Evolutionary conservation across 495 filamentous ascomycete species (phyloP).

Genomic region (Penicillium desertorum): DNA sequence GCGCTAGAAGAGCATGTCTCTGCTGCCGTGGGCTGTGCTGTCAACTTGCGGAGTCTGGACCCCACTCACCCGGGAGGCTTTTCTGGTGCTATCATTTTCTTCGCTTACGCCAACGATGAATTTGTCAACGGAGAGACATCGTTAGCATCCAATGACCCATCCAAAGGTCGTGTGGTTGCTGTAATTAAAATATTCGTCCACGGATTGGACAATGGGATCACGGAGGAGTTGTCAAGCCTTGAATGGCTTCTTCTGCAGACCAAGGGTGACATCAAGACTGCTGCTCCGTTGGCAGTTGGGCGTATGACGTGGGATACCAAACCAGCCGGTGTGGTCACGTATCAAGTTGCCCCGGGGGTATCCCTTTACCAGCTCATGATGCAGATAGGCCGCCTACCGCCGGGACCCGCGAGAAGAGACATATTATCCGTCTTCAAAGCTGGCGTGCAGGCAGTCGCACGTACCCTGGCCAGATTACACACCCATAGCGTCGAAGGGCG

Average conservation of each 20-base stretch:
- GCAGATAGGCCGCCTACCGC: background rate
- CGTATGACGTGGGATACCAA: background rate
- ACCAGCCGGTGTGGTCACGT: background rate
- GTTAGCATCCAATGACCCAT: background rate
- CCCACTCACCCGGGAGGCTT: background rate
- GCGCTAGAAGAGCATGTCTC: slow-evolving; percentile 3
- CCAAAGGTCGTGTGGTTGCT: background rate
- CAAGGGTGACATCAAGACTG: background rate
- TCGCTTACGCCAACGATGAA: background rate
- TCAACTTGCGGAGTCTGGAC: background rate
- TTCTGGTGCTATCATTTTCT: slow-evolving; percentile 3
- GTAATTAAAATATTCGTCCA: background rate
- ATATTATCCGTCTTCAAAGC: background rate
- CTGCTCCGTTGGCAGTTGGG: background rate
- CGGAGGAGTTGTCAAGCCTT: slow-evolving; percentile 1
- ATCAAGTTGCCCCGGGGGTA: slow-evolving; percentile 2
- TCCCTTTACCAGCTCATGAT: slow-evolving; percentile 4
- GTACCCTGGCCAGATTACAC: slow-evolving; percentile 1
- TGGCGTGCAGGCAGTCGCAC: slow-evolving; percentile 1
- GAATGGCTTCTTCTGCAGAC: slow-evolving; percentile 4
- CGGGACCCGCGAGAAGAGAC: background rate
- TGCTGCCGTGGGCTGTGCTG: background rate
- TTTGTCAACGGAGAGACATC: background rate
- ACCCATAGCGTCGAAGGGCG: slow-evolving; percentile 2
- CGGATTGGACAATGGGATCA: background rate